Percentiles rank a stretch among this genome's conserved stretches.
These are phyloP conservation scores for Penicillium angulare DNA, from an alignment of 495 filamentous ascomycete genomes.

Conservation along the genomic window DNA sequence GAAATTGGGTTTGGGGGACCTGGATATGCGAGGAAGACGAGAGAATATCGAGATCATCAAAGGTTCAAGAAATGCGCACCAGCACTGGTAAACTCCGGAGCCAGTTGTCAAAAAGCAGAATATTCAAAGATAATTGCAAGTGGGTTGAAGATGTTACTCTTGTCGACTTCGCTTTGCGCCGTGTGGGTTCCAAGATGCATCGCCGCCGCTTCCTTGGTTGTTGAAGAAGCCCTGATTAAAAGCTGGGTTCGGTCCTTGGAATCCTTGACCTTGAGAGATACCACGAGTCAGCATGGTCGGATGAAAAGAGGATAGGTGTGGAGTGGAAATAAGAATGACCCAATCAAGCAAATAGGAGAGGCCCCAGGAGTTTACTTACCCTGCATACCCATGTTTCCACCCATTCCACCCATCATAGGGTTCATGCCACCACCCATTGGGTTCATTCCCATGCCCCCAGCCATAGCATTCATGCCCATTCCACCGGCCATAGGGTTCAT, in stretches of 20 bases:
- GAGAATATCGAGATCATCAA: neutral
- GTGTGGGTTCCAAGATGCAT: slow-evolving; percentile 78
- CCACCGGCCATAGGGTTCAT: slow-evolving; percentile 61
- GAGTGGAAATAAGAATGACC: no score
- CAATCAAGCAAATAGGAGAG: no score
- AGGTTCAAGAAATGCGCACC: neutral
- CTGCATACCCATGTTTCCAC: slow-evolving; percentile 56
- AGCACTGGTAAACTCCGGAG: slow-evolving; percentile 3
- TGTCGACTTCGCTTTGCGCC: slow-evolving; percentile 75
- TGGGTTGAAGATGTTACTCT: slow-evolving; percentile 42
- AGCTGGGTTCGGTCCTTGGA: slow-evolving; percentile 64
- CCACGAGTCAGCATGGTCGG: slow-evolving; percentile 9
- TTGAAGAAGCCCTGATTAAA: slow-evolving; percentile 77
- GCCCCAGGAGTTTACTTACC: slow-evolving; percentile 43
- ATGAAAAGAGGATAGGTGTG: no score
- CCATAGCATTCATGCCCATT: slow-evolving; percentile 64
- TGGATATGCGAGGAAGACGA: neutral
- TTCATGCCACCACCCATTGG: slow-evolving; percentile 58
- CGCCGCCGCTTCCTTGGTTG: slow-evolving; percentile 52
- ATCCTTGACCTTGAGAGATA: slow-evolving; percentile 43
- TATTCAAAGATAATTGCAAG: neutral
- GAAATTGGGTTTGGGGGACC: no score
- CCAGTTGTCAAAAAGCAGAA: slow-evolving; percentile 8
- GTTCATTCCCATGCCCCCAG: slow-evolving; percentile 52
- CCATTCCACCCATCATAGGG: slow-evolving; percentile 40